phyloP scores from a whole-genome alignment of 768 basidiomycete species.

The Boletellus emodensis region DNA sequence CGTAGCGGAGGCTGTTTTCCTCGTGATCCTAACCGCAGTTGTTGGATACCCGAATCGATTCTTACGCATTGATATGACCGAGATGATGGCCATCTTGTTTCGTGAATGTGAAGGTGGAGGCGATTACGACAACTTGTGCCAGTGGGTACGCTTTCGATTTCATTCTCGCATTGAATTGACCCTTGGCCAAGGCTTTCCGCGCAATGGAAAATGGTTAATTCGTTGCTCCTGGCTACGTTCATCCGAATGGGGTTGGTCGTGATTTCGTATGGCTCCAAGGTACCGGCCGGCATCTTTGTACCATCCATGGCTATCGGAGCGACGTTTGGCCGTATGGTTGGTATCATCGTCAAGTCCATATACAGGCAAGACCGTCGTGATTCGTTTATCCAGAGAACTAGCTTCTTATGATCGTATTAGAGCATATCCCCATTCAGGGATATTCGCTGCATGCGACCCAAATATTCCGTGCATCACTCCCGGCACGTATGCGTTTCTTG shows the following conservation, averaged over 20 bases:
- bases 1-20: constrained; percentile 81
- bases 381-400: neutral
- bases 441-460: constrained; percentile 87
- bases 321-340: constrained; percentile 94
- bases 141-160: constrained; percentile 52
- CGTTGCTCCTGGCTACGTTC: constrained; percentile 85
- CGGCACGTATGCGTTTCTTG: constrained; percentile 96
- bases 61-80: constrained; percentile 95
- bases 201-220: constrained; percentile 95
- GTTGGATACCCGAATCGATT: constrained; percentile 95
- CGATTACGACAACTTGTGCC: constrained; percentile 90
- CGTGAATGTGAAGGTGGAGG: constrained; percentile 92
- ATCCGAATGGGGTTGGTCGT: constrained; percentile 85
- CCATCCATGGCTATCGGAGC: constrained; percentile 99
- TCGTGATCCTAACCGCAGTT: constrained; percentile 86
- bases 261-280: constrained; percentile 92
- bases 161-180: constrained; percentile 5
- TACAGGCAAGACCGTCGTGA: constrained; percentile 56
- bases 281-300: constrained; percentile 97
- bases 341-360: constrained; percentile 92
- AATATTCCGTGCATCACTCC: constrained; percentile 97
- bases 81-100: constrained; percentile 92
- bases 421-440: constrained; percentile 76
- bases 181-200: constrained; percentile 58
- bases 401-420: constrained; percentile 36